phyloP scores from a whole-genome alignment of 345 rosid genomes.

The Angophora floribunda region DNA sequence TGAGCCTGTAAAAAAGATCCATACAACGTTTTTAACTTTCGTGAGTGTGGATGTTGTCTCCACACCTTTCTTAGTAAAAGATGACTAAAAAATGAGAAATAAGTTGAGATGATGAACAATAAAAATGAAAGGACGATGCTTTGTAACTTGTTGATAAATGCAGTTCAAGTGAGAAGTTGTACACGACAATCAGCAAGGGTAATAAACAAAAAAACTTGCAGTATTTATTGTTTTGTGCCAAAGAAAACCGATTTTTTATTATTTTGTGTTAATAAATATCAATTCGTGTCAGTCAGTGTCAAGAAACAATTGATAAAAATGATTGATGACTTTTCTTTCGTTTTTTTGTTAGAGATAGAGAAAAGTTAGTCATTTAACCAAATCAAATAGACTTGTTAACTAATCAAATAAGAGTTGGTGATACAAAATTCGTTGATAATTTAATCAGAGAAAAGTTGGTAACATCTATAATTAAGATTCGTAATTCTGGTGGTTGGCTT shows the following conservation, averaged over 20 bases:
- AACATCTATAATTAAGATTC: not conserved
- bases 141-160: not conserved
- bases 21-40: not conserved
- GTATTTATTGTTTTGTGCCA: not conserved
- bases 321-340: too few relatives aligned
- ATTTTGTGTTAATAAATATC: too few relatives aligned
- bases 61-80: not conserved
- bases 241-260: not conserved
- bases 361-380: too few relatives aligned
- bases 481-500: not conserved
- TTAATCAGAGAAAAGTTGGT: not conserved
- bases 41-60: not conserved
- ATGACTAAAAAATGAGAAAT: not conserved
- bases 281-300: too few relatives aligned
- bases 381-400: not conserved
- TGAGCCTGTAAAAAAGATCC: conserved; percentile 17
- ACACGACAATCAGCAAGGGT: not conserved
- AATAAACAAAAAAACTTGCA: not conserved
- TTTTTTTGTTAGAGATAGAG: too few relatives aligned
- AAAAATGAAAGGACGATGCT: not conserved
- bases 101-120: not conserved
- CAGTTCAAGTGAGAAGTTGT: not conserved
- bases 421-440: not conserved
- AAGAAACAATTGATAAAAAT: too few relatives aligned
- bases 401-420: not conserved